phyloP scores from a whole-genome alignment of 2,329 filamentous ascomycete species.

The Epichloe hybrida region DNA sequence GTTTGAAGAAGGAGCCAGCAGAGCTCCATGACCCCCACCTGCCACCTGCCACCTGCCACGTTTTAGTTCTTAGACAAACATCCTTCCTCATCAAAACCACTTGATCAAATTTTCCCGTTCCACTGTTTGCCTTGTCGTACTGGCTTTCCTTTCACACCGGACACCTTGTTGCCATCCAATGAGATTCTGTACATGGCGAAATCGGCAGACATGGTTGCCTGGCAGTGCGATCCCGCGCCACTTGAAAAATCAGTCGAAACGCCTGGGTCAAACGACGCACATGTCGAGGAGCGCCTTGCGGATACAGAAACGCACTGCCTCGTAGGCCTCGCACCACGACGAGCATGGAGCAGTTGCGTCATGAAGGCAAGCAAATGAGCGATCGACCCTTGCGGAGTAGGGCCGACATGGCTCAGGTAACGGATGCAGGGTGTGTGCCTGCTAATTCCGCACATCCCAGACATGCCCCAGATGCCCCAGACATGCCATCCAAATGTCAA shows the following conservation, averaged over 20 bases:
- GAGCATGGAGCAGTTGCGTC: constrained; percentile 1
- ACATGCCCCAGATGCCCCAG: background rate
- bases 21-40: too few species aligned
- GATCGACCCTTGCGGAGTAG: constrained; percentile 4
- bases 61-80: background rate
- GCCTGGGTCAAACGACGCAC: background rate
- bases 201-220: background rate
- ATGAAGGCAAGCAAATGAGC: background rate
- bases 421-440: constrained; percentile 2
- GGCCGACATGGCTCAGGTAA: background rate
- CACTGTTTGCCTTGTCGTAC: background rate
- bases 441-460: constrained; percentile 1
- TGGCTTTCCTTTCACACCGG: background rate
- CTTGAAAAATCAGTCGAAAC: background rate
- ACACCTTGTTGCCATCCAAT: background rate
- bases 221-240: background rate
- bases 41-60: too few species aligned
- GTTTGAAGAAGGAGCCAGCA: too few species aligned
- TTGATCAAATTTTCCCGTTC: background rate
- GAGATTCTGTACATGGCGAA: background rate
- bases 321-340: background rate
- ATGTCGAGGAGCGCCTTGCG: background rate
- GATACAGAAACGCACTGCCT: background rate
- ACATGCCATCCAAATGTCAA: constrained; percentile 1
- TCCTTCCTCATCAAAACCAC: background rate